phyloP scores from a whole-genome alignment of 2,329 filamentous ascomycete species.

The Monascus ruber region DNA sequence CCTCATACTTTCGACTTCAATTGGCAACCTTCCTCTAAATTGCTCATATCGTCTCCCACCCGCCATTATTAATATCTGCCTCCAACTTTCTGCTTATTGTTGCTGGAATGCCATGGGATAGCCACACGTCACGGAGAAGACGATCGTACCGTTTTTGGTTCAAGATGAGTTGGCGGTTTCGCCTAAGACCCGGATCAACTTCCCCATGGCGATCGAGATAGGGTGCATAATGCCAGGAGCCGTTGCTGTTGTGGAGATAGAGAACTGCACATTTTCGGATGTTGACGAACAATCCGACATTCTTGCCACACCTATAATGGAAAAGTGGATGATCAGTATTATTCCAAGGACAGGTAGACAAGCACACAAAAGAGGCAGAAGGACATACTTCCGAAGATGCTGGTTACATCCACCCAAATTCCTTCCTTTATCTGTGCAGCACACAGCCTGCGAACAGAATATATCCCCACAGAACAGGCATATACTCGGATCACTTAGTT shows the following conservation, averaged over 20 bases:
- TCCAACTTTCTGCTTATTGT: constrained; percentile 84
- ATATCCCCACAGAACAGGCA: constrained; percentile 96
- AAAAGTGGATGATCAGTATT: constrained; percentile 7
- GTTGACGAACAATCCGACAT: constrained; percentile 89
- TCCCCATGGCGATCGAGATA: constrained; percentile 96
- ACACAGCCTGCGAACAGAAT: constrained; percentile 87
- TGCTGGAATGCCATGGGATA: constrained; percentile 76
- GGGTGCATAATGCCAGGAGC: constrained; percentile 75
- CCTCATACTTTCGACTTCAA: background rate
- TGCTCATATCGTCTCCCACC: constrained; percentile 63
- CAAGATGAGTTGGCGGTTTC: constrained; percentile 79
- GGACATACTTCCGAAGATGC: constrained; percentile 67
- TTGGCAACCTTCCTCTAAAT: background rate
- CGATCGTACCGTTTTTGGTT: constrained; percentile 92
- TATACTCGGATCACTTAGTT: constrained; percentile 78
- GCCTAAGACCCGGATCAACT: constrained; percentile 78
- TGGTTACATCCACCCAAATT: constrained; percentile 73
- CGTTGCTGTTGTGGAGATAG: constrained; percentile 70
- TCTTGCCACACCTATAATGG: constrained; percentile 62
- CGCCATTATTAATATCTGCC: constrained; percentile 91
- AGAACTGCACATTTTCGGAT: constrained; percentile 91
- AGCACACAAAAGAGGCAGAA: background rate
- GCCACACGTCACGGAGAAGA: constrained; percentile 73
- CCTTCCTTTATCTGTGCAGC: constrained; percentile 56
- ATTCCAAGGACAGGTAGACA: background rate